phyloP scores from a whole-genome alignment of 1,284 basidiomycete species.

The Jaminaea rosea region DNA sequence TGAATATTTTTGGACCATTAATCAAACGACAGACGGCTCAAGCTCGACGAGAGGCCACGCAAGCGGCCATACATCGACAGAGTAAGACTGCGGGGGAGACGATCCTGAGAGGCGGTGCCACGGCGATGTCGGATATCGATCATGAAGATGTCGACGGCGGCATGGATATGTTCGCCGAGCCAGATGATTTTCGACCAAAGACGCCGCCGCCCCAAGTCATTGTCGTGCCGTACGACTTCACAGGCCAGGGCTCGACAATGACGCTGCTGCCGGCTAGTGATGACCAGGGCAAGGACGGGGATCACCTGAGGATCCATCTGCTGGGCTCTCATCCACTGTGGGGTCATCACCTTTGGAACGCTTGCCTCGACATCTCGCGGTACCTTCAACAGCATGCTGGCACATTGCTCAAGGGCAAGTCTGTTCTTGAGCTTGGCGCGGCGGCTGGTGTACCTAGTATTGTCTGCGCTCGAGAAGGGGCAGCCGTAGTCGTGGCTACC shows the following conservation, averaged over 20 bases:
- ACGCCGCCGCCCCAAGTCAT: slow-evolving; percentile 28
- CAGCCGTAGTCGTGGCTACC: slow-evolving; percentile 64
- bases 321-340: slow-evolving; percentile 83
- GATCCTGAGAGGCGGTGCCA: too few relatives aligned
- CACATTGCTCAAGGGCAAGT: slow-evolving; percentile 48
- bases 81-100: too few relatives aligned
- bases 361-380: slow-evolving; percentile 46
- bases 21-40: too few relatives aligned
- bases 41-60: too few relatives aligned
- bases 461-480: slow-evolving; percentile 25
- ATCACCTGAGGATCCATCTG: slow-evolving; percentile 52
- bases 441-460: slow-evolving; percentile 11
- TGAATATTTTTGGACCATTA: too few relatives aligned
- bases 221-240: not conserved
- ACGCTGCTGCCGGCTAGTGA: slow-evolving; percentile 15
- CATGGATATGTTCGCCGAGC: slow-evolving; percentile 42
- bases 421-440: slow-evolving; percentile 76
- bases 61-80: too few relatives aligned
- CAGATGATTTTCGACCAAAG: slow-evolving; percentile 36
- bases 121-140: too few relatives aligned
- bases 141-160: too few relatives aligned
- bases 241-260: slow-evolving; percentile 8
- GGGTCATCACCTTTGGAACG: slow-evolving; percentile 73
- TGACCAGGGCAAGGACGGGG: slow-evolving; percentile 10
- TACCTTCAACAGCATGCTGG: slow-evolving; percentile 49